Percentiles rank a stretch among this genome's conserved stretches.
phyloP scores from a whole-genome alignment of 169 alveolate genomes.

The Babesia bovis region DNA sequence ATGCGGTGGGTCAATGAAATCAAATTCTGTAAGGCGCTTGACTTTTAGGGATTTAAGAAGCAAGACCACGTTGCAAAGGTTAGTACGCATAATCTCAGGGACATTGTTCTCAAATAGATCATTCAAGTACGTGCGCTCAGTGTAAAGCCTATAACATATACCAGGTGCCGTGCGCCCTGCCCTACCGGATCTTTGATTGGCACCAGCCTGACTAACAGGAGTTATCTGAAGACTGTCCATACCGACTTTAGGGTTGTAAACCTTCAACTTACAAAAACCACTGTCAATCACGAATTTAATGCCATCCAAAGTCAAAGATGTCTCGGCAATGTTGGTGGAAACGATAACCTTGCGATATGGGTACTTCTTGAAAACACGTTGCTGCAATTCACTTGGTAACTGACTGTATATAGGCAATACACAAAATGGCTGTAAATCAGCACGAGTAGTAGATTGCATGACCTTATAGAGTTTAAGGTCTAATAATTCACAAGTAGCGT shows the following conservation, averaged over 20 bases:
- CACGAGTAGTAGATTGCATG: slow-evolving; percentile 53
- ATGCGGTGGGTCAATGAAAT: slow-evolving; percentile 99
- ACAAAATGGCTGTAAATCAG: slow-evolving; percentile 80
- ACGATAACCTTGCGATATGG: slow-evolving; percentile 90
- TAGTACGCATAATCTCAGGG: slow-evolving; percentile 99
- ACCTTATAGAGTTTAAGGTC: slow-evolving; percentile 86
- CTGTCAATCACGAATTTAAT: slow-evolving; percentile 97
- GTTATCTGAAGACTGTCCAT: slow-evolving; percentile 99
- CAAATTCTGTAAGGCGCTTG: slow-evolving; percentile 93
- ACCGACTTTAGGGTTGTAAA: slow-evolving; percentile 97
- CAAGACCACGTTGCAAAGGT: slow-evolving; percentile 97
- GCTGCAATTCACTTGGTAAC: slow-evolving; percentile 97
- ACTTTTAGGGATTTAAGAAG: slow-evolving; percentile 96
- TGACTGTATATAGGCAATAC: slow-evolving; percentile 98
- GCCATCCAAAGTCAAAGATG: slow-evolving; percentile 99
- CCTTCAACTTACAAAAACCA: slow-evolving; percentile 98
- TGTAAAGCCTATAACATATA: slow-evolving; percentile 96
- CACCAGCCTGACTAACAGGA: slow-evolving; percentile 99
- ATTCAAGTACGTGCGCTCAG: slow-evolving; percentile 92
- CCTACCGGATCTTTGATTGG: slow-evolving; percentile 99
- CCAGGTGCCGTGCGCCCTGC: slow-evolving; percentile 99
- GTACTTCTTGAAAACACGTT: slow-evolving; percentile 74
- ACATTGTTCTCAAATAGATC: slow-evolving; percentile 96
- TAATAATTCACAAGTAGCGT: slow-evolving; percentile 94
- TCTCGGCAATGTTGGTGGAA: slow-evolving; percentile 99